A percentile compares a stretch with the other conserved stretches of the same genome.
Conservation (phyloP, 2,329 filamentous ascomycete species). For the Fusarium acutatum region DNA sequence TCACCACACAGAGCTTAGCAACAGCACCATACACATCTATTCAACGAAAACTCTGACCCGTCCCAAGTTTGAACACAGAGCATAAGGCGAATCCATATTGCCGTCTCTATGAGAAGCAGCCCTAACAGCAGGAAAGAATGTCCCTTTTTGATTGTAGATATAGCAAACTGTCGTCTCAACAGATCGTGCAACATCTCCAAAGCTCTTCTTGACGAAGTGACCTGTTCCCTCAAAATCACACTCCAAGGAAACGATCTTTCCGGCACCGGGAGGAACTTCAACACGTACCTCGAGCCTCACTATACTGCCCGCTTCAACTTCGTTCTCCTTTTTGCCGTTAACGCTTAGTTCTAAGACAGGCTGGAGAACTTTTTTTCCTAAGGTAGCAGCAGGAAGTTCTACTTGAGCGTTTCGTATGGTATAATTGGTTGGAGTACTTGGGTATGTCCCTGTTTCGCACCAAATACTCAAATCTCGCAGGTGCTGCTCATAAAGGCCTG, state of each 20-base stretch:
- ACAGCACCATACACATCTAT: neutral
- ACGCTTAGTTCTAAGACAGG: rapidly evolving
- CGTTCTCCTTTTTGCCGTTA: rapidly evolving
- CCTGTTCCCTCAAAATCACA: neutral
- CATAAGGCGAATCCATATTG: rapidly evolving
- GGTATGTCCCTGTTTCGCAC: neutral
- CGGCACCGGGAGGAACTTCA: neutral
- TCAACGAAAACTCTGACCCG: neutral
- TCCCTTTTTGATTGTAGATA: rapidly evolving
- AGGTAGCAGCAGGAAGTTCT: rapidly evolving
- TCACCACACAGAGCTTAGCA: no score
- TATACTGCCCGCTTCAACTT: rapidly evolving
- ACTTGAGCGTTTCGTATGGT: rapidly evolving
- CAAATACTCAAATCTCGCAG: neutral
- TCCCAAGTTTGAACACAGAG: rapidly evolving
- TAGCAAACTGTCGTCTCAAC: rapidly evolving
- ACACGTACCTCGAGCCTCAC: rapidly evolving
- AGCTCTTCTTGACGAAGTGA: rapidly evolving
- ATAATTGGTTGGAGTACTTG: rapidly evolving
- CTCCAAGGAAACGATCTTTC: neutral
- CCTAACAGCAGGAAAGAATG: rapidly evolving
- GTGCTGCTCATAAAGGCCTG: neutral
- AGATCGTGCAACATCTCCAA: rapidly evolving
- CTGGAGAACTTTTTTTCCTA: rapidly evolving
- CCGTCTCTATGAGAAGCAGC: neutral